Evolutionary conservation across 495 filamentous ascomycete species (phyloP).

Genomic region (Copromyces sp.): DNA sequence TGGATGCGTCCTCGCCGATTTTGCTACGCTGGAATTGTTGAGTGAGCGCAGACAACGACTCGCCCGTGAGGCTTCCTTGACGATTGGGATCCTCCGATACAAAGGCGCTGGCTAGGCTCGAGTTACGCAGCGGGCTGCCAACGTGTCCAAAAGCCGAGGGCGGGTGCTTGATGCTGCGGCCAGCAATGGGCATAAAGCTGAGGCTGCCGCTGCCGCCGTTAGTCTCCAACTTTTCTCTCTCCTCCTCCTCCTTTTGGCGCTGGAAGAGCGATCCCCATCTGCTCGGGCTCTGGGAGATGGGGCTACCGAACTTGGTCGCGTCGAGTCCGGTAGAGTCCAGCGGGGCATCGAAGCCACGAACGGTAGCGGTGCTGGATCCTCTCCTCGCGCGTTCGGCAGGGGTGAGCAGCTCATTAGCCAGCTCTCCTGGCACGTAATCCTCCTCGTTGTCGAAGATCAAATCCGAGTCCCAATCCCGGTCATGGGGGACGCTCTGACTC

Average conservation of each 20-base stretch:
- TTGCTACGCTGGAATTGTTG: conserved; percentile 55
- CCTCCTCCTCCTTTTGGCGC: conserved; percentile 64
- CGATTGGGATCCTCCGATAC: conserved; percentile 38
- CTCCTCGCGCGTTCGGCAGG: conserved; percentile 80
- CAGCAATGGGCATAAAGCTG: conserved; percentile 8
- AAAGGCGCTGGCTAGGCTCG: conserved; percentile 56
- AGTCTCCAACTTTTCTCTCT: conserved; percentile 53
- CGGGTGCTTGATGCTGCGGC: conserved; percentile 29
- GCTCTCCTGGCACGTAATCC: conserved; percentile 74
- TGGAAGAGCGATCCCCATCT: conserved; percentile 81
- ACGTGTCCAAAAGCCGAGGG: conserved; percentile 67
- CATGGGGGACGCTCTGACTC: conserved; percentile 66
- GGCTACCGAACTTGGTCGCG: conserved; percentile 68
- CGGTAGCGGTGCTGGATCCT: conserved; percentile 43
- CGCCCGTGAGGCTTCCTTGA: conserved; percentile 29
- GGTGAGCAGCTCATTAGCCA: conserved; percentile 79
- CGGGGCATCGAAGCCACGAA: conserved; percentile 34
- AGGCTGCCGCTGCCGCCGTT: not conserved
- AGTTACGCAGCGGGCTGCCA: conserved; percentile 89
- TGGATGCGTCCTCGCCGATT: conserved; percentile 31
- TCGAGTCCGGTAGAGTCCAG: conserved; percentile 36
- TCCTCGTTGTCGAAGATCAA: conserved; percentile 73
- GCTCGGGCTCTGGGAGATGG: conserved; percentile 66
- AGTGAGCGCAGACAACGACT: conserved; percentile 57
- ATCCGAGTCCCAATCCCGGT: conserved; percentile 71